A percentile compares a stretch with the other conserved stretches of the same genome.
Conservation (phyloP, 768 basidiomycete genomes). For the Mycena albidolilacea region DNA sequence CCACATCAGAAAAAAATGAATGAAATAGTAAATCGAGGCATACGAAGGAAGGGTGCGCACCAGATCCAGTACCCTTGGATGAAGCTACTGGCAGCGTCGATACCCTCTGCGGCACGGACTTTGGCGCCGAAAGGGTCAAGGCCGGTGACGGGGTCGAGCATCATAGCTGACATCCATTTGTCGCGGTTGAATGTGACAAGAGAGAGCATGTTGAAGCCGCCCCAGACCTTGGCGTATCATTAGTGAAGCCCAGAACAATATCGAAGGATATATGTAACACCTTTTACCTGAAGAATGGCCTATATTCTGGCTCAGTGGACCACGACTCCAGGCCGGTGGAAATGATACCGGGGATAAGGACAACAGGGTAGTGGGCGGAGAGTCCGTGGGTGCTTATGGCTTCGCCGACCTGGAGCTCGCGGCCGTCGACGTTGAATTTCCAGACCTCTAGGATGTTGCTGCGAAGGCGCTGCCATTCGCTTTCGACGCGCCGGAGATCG, state of each 20-base stretch:
- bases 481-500: conserved; percentile 77
- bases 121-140: conserved; percentile 90
- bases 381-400: conserved; percentile 74
- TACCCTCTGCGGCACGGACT: conserved; percentile 92
- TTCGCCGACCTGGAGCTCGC: conserved; percentile 86
- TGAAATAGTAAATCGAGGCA: conserved; percentile 5
- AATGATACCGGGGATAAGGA: conserved; percentile 92
- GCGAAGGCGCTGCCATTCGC: conserved; percentile 78
- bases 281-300: conserved; percentile 92
- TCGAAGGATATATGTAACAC: no score
- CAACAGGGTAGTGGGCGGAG: conserved; percentile 81
- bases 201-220: conserved; percentile 55
- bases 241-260: no score
- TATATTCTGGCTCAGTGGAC: conserved; percentile 89
- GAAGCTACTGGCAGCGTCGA: conserved; percentile 90
- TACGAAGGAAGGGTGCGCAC: conserved; percentile 52
- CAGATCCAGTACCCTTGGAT: conserved; percentile 97
- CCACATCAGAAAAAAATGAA: conserved; percentile 2
- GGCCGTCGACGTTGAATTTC: conserved; percentile 85
- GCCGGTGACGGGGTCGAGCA: conserved; percentile 93
- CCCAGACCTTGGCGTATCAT: conserved; percentile 61
- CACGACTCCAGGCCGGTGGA: conserved; percentile 95
- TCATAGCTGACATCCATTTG: conserved; percentile 53
- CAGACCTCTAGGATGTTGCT: conserved; percentile 84
- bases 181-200: no score